Conservation (phyloP, 2,329 filamentous ascomycete genomes). For the Aureobasidium leucospermi region DNA sequence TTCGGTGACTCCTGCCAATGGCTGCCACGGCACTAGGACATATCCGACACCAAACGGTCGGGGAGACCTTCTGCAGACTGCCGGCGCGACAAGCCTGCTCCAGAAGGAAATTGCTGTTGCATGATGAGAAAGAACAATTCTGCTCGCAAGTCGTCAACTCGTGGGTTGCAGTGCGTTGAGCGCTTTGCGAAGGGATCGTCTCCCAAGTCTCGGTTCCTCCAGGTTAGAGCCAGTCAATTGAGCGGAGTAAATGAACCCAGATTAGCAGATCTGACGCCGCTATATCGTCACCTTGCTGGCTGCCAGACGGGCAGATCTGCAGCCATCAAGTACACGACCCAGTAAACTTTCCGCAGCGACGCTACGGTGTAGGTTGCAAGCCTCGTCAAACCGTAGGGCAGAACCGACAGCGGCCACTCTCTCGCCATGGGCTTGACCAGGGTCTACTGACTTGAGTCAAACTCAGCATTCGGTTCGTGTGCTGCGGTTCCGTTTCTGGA, state of each 20-base stretch:
- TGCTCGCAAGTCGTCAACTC: background rate
- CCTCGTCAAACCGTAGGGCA: constrained; percentile 6
- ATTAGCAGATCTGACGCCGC: background rate
- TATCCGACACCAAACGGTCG: constrained; percentile 12
- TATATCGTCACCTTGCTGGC: background rate
- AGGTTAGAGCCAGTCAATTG: background rate
- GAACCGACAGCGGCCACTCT: background rate
- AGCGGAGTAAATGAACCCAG: background rate
- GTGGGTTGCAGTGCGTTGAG: background rate
- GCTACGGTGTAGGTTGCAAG: constrained; percentile 1
- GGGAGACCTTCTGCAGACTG: constrained; percentile 3
- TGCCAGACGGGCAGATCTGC: background rate
- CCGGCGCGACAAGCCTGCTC: constrained; percentile 5
- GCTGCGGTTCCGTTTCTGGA: constrained; percentile 12
- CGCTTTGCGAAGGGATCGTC: background rate
- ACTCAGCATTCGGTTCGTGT: constrained; percentile 9
- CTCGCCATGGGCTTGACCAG: background rate
- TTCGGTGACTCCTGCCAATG: constrained; percentile 7
- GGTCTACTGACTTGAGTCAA: constrained; percentile 11
- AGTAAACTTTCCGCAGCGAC: constrained; percentile 7
- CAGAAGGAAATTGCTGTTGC: constrained; percentile 8
- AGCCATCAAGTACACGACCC: background rate
- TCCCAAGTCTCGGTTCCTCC: background rate
- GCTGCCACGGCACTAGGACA: constrained; percentile 9
- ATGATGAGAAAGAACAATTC: background rate